phyloP scores from a whole-genome alignment of 1,284 basidiomycete genomes.

The Sanguinoderma infundibulare region DNA sequence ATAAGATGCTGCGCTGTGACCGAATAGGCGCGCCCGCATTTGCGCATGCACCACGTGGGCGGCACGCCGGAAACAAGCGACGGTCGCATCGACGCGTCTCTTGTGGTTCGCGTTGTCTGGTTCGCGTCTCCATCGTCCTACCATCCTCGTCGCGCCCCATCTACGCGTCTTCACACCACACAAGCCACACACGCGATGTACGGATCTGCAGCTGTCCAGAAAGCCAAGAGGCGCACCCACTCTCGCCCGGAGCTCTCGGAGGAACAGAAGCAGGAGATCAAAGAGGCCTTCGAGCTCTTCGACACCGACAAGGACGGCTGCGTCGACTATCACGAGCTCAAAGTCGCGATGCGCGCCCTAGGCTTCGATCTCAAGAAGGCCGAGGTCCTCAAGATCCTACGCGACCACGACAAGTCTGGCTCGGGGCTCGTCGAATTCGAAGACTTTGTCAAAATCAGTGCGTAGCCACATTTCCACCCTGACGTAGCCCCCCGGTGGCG shows the following conservation, averaged over 20 bases:
- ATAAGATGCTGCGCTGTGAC: conserved; percentile 2
- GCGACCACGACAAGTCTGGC: conserved; percentile 90
- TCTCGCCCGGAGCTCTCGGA: conserved; percentile 84
- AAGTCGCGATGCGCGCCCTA: conserved; percentile 97
- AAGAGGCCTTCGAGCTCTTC: conserved; percentile 98
- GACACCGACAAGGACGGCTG: conserved; percentile 99
- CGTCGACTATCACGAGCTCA: conserved; percentile 97
- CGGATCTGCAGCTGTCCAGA: conserved; percentile 69
- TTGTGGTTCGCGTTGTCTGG: not conserved
- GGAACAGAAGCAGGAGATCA: conserved; percentile 97
- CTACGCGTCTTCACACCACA: conserved; percentile 11
- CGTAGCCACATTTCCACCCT: conserved; percentile 45
- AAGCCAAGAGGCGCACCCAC: conserved; percentile 73
- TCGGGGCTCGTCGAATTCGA: conserved; percentile 95
- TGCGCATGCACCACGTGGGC: conserved; percentile 9
- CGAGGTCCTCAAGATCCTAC: conserved; percentile 93
- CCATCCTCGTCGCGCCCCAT: not conserved
- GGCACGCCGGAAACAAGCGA: conserved; percentile 16
- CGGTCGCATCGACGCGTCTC: conserved; percentile 24
- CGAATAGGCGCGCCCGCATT: not conserved
- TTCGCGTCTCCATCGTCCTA: conserved; percentile 3
- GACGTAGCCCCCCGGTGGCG: not conserved
- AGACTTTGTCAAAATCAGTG: conserved; percentile 95
- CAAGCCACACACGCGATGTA: conserved; percentile 53
- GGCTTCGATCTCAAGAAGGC: conserved; percentile 99